Base-by-base conservation (phyloP, 345 rosid genomes). In the Reutealis trisperma region DNA sequence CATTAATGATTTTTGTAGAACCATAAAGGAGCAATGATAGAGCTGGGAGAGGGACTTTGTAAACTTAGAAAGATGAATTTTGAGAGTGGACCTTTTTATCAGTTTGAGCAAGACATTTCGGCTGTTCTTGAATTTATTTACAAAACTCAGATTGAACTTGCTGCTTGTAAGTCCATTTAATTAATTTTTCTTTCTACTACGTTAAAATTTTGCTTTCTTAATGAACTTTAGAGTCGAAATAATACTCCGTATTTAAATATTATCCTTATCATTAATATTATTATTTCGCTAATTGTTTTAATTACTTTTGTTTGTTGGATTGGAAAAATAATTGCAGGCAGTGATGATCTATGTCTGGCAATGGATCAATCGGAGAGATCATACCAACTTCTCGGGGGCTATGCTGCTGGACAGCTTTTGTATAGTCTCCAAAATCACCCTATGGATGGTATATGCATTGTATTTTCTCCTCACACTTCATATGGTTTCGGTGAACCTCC, bases 1-100 rank as follows among this genome's bases (percentile, higher is more conserved):
- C 37, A 34, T 34, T 27, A 4, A 34, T 34, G 1, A 34, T 34
- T 34, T 34, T 34, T 58, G 76, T 68, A 93, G 97, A 93, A 94
- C 76, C 97, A 94, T 81, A 91, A 85, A 80, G 98, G 97, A 74
- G 97, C 97, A 3, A 94, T 94, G 98, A 90, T 94, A 93, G 97
- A 94, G 87, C 76, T 94, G 54, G 98, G 97, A 67, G 98, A 93
- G 75, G 97, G 98, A 44, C 69, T 94, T 0, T 86, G 96, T 66
- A 95, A 92, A 87, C 91, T 95, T 60, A 89, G 89, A 82, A 93
- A 92, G 86, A 88, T 93, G 96, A 78, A 93, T 75, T 90, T 92
- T 57, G 75, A 79, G 45, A 78, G 83, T 14, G 98, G 97, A 11
- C 96, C 98, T 0, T 90, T 95, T 77, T 85, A 83, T 65, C 87